Base-by-base conservation (phyloP, 169 alveolate genomes). In the Ichthyophthirius multifiliis region DNA sequence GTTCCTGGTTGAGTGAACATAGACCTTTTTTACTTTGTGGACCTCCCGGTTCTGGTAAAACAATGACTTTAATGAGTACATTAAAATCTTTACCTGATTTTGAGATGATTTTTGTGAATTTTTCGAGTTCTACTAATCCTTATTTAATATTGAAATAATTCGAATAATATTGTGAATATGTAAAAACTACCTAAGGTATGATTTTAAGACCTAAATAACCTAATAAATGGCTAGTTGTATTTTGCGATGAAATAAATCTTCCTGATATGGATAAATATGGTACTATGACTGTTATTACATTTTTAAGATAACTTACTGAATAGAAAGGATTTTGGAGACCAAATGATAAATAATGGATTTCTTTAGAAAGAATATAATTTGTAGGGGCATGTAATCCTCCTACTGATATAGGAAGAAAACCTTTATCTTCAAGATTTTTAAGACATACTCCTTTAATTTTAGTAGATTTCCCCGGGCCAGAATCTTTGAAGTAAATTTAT, bases 301-400 rank as follows among this genome's bases (percentile, higher is more conserved):
- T 97, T 90, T 94, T 98, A 64, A 90, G 99, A 55, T 97, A 98
- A 88, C 85, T 98, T 18, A 94, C 98, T n/a, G 99, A 97, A 85
- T 90, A 97, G 37, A 97, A 97, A 45, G 99, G 99, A 48, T 98
- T 97, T 88, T 98, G 98, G 97, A 95, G 99, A 83, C 97, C 99
- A 6, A 84, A 85, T 34, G 97, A 94, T 85, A 93, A 94, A 82
- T 88, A 94, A 77, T 97, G 98, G 98, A 98, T 98, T 15, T 90
- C 88, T 41, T 92, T 98, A 65, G 99, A 98, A 84, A 93, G 99
- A 62, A 97, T 98, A 16, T 98, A 98, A 86, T 97, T 98, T 82
- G 99, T 98, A 0, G 99, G 99, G 6, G 99, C 99, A 12, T 97
- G 99, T 92, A 98, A 98, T 81, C 99, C 99, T 1, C 99, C 99